Evolutionary conservation across 2,329 filamentous ascomycete species (phyloP), one percentile per base, ranked within the genome.

Genomic region (Zasmidium cellare): DNA sequence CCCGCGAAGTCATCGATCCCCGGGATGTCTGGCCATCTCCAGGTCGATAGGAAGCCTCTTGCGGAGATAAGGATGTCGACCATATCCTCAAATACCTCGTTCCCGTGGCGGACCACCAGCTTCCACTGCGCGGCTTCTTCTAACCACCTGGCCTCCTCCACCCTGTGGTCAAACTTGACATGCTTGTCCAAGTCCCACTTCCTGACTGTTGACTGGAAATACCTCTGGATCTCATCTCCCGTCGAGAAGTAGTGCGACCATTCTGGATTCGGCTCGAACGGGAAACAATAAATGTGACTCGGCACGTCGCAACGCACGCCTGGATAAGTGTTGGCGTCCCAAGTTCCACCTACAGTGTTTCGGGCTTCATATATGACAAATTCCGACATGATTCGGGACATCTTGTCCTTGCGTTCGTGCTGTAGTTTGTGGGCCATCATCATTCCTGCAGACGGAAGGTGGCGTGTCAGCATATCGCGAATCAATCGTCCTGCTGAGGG

Each of bases 181-280:
- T 76, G 69, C 9, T 72, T 65, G 47, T 75, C 74, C 0, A 77
- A 69, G 20, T 72, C 68, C 58, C 74, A 75, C 62, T 79, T 78
- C 41, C 65, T 70, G 3, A 74, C 74, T 3, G 71, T 71, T 1
- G 62, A 56, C 51, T 75, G 66, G 66, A 78, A 74, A 57, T 80
- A 80, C 6, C 74, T 71, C 9, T 71, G 67, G 25, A 80, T 79
- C 61, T 79, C 77, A 5, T 65, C 60, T 1, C 75, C 75, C 3
- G 66, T 67, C 5, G 74, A 73, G 53, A 77, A 79, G 41, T 76
- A 75, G 5, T 62, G 44, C 9, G 58, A 63, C 65, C 67, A 70
- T 25, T 67, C 63, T 3, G 60, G 62, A 38, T 67, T 66, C 11
- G 68, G 66, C 24, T 68, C 67, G 56, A 76, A 80, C 3, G 74